Conservation (phyloP, 768 basidiomycete species). For the Xanthoconium stramineum region DNA sequence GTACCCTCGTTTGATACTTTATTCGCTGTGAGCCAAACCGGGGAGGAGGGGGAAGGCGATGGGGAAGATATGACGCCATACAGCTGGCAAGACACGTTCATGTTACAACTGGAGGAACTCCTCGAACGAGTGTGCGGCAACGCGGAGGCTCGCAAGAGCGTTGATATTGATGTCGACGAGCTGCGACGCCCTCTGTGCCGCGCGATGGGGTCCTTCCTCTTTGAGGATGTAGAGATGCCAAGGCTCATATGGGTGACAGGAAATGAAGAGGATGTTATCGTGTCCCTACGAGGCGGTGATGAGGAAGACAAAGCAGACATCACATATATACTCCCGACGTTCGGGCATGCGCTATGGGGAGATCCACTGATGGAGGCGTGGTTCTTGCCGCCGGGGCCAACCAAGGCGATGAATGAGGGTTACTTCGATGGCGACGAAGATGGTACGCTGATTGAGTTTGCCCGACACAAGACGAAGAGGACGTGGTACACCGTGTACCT, state of each 20-base stretch:
- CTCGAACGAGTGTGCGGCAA: slow-evolving; percentile 41
- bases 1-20: slow-evolving; percentile 15
- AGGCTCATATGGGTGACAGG: slow-evolving; percentile 64
- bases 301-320: slow-evolving; percentile 24
- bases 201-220: slow-evolving; percentile 72
- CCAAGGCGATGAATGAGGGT: slow-evolving; percentile 54
- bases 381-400: slow-evolving; percentile 50
- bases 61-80: slow-evolving; percentile 37
- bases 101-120: slow-evolving; percentile 51
- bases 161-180: slow-evolving; percentile 31
- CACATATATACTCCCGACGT: slow-evolving; percentile 39
- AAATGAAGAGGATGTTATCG: slow-evolving; percentile 54
- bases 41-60: slow-evolving; percentile 5
- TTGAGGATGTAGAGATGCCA: slow-evolving; percentile 74
- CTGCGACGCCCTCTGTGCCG: slow-evolving; percentile 55
- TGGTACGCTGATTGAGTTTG: slow-evolving; percentile 48
- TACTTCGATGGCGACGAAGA: slow-evolving; percentile 50
- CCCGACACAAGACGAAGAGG: slow-evolving; percentile 71
- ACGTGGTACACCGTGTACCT: slow-evolving; percentile 74
- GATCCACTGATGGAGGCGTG: slow-evolving; percentile 72
- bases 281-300: slow-evolving; percentile 34
- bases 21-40: not conserved
- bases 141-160: slow-evolving; percentile 14
- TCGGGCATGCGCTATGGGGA: slow-evolving; percentile 62
- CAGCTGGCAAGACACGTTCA: slow-evolving; percentile 78